Conservation (phyloP, 2,329 filamentous ascomycete species). For the Plenodomus tracheiphilus region DNA sequence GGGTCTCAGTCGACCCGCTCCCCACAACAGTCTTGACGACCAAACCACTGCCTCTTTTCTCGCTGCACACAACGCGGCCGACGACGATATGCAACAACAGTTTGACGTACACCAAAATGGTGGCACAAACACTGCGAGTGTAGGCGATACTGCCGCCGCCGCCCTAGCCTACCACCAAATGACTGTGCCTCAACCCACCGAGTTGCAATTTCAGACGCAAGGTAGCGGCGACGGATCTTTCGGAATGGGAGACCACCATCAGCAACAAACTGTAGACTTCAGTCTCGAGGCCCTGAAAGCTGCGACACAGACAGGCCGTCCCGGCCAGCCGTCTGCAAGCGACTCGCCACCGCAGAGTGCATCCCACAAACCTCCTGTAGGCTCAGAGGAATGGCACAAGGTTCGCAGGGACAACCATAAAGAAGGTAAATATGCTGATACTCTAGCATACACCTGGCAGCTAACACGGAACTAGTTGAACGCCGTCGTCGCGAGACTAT, state of each 20-base stretch:
- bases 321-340: constrained; percentile 41
- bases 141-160: constrained; percentile 64
- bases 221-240: constrained; percentile 50
- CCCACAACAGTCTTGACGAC: constrained; percentile 42
- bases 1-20: constrained; percentile 44
- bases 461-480: constrained; percentile 67
- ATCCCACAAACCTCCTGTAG: constrained; percentile 77
- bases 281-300: constrained; percentile 56
- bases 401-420: constrained; percentile 98
- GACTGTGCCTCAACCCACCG: constrained; percentile 60
- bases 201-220: constrained; percentile 55
- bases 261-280: constrained; percentile 43
- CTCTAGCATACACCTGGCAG: constrained; percentile 19
- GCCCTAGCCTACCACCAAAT: constrained; percentile 58
- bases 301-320: constrained; percentile 52
- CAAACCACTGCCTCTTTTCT: constrained; percentile 46
- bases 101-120: constrained; percentile 57
- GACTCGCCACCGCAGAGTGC: constrained; percentile 41
- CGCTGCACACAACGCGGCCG: constrained; percentile 45
- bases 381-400: constrained; percentile 97
- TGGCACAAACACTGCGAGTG: constrained; percentile 52
- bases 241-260: constrained; percentile 49
- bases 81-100: constrained; percentile 48
- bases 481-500: constrained; percentile 96
- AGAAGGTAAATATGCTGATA: constrained; percentile 67